These are phyloP conservation scores for Bruguiera hainesii DNA, from an alignment of 441 rosid genomes.

Conservation along the genomic window DNA sequence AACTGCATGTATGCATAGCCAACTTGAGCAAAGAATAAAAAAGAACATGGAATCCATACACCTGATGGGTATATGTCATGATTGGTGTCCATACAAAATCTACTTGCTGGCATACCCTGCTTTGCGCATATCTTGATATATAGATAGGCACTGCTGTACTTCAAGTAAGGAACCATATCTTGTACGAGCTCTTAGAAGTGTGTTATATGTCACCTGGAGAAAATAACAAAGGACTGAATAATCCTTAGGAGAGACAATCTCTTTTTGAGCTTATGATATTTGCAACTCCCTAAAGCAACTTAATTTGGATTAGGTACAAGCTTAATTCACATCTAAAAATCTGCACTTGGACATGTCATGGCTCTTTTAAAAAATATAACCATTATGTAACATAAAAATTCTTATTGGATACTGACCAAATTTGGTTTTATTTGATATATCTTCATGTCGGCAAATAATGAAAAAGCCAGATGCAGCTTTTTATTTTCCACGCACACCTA, in stretches of 20 bases:
- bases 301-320: background rate
- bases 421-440: slow-evolving; percentile 67
- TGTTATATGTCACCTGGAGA: slow-evolving; percentile 84
- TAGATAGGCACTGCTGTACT: slow-evolving; percentile 81
- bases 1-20: background rate
- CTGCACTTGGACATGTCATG: background rate
- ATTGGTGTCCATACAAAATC: too few species aligned
- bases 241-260: background rate
- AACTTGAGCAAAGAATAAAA: background rate
- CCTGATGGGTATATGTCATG: too few species aligned
- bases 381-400: too few species aligned
- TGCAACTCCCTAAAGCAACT: background rate
- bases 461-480: slow-evolving; percentile 63
- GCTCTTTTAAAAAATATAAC: background rate
- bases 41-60: too few species aligned
- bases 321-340: background rate
- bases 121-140: slow-evolving; percentile 90
- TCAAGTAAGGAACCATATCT: slow-evolving; percentile 80
- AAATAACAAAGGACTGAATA: slow-evolving; percentile 1
- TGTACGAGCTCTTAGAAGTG: slow-evolving; percentile 76
- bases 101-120: slow-evolving; percentile 58
- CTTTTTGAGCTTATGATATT: slow-evolving; percentile 7
- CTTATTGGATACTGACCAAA: slow-evolving; percentile 41
- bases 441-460: slow-evolving; percentile 81
- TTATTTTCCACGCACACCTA: slow-evolving; percentile 72